Percentiles rank a stretch among this genome's conserved stretches.
These are phyloP conservation scores for Globisporangium abappressorium DNA, from an alignment of 352 stramenopile genomes.

Conservation along the genomic window DNA sequence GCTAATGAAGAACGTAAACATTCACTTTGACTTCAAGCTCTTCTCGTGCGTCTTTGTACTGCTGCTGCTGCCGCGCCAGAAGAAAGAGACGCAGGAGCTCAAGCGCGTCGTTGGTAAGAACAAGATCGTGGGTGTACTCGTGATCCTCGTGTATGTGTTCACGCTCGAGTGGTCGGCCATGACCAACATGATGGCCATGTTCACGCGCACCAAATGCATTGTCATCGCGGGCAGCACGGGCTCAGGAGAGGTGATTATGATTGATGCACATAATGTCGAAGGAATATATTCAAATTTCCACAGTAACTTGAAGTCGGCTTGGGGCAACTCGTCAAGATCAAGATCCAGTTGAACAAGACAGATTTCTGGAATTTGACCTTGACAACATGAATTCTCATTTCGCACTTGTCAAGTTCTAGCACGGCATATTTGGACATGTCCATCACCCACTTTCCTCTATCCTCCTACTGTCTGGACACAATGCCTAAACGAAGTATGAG, in stretches of 20 bases:
- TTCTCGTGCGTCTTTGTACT: constrained; percentile 17
- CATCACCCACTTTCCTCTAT: no score
- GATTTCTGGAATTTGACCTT: no score
- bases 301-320: no score
- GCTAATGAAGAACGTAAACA: constrained; percentile 17
- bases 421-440: no score
- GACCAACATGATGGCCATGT: constrained; percentile 34
- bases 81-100: constrained; percentile 20
- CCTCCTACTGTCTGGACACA: no score
- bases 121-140: constrained; percentile 16
- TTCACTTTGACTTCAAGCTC: constrained; percentile 20
- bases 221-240: constrained; percentile 23
- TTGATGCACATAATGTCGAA: no score
- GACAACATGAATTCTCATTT: no score
- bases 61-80: constrained; percentile 24
- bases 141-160: constrained; percentile 14
- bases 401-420: no score
- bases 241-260: not conserved
- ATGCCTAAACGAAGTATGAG: no score
- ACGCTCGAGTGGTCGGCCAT: constrained; percentile 32
- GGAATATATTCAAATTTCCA: no score
- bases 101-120: constrained; percentile 16
- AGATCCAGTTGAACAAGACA: no score
- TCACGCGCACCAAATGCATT: constrained; percentile 25
- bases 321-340: no score